phyloP scores from a whole-genome alignment of 2,329 filamentous ascomycete species.

The Sarocladium oryzae region DNA sequence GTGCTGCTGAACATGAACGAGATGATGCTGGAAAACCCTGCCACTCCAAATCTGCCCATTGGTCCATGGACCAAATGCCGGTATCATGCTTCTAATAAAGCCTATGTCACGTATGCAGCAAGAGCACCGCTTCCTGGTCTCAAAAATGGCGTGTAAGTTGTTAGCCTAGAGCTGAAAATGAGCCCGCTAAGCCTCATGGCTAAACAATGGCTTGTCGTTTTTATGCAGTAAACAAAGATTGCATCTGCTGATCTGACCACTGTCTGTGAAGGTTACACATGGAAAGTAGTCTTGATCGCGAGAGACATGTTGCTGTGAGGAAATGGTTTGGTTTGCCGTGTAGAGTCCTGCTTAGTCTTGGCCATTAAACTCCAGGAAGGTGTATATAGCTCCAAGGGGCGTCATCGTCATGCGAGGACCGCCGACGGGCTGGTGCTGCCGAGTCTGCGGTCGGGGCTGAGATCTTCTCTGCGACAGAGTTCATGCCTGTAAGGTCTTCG shows the following conservation, averaged over 20 bases:
- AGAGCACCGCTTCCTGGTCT: conserved; percentile 8
- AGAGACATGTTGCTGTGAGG: no score
- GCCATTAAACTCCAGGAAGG: conserved; percentile 26
- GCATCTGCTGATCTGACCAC: not conserved
- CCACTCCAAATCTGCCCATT: no score
- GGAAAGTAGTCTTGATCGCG: not conserved
- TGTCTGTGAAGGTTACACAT: not conserved
- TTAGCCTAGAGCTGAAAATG: not conserved
- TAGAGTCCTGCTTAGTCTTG: no score
- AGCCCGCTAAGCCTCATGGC: not conserved
- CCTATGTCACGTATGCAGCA: conserved; percentile 10
- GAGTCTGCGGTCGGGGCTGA: conserved; percentile 20
- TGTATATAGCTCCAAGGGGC: conserved; percentile 29
- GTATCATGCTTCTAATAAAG: conserved; percentile 13
- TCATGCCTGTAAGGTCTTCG: conserved; percentile 25
- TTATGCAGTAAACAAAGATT: conserved; percentile 3
- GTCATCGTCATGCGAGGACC: conserved; percentile 18
- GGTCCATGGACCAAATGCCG: no score
- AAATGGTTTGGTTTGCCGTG: no score
- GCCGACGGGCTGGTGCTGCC: conserved; percentile 10
- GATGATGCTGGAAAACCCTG: no score
- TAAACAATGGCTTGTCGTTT: not conserved
- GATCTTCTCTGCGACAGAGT: conserved; percentile 19
- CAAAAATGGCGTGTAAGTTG: not conserved
- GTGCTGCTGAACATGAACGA: no score